phyloP scores from a whole-genome alignment of 2,329 filamentous ascomycete species.

The Colletotrichum noveboracense region DNA sequence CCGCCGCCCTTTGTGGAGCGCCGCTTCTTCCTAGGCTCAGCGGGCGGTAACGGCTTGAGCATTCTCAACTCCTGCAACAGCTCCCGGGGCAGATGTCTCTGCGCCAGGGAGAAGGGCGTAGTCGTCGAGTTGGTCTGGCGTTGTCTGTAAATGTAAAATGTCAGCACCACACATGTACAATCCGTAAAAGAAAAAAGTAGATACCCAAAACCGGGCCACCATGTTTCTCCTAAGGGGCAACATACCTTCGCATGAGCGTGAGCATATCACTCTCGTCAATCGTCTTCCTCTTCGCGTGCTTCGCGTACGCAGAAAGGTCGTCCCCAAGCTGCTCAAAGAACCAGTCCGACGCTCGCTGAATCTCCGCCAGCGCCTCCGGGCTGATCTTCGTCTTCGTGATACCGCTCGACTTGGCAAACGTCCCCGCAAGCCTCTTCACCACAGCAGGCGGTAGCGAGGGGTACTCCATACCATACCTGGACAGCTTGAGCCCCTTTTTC shows the following conservation, averaged over 20 bases:
- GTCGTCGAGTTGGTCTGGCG: constrained; percentile 73
- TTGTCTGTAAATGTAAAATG: constrained; percentile 62
- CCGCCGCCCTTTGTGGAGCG: constrained; percentile 24
- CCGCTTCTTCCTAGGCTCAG: constrained; percentile 52
- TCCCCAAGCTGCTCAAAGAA: constrained; percentile 89
- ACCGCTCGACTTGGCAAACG: constrained; percentile 71
- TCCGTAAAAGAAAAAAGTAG: background rate
- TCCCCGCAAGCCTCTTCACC: constrained; percentile 76
- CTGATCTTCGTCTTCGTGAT: constrained; percentile 71
- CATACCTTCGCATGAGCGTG: constrained; percentile 82
- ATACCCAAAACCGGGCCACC: constrained; percentile 6
- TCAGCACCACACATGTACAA: constrained; percentile 15
- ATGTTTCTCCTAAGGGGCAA: constrained; percentile 23
- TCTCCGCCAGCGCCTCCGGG: constrained; percentile 74
- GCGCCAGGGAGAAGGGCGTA: constrained; percentile 86
- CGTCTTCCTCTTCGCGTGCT: constrained; percentile 81
- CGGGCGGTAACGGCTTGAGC: constrained; percentile 50
- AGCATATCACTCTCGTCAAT: constrained; percentile 87
- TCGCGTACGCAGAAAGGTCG: constrained; percentile 79
- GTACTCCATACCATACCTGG: constrained; percentile 76
- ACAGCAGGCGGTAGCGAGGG: constrained; percentile 75
- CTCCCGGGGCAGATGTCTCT: constrained; percentile 81
- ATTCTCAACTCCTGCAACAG: constrained; percentile 83
- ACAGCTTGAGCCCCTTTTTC: constrained; percentile 61
- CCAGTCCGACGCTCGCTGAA: constrained; percentile 85